Evolutionary conservation across 306 rosid species (phyloP).

Genomic region (Oemleria cerasiformis): DNA sequence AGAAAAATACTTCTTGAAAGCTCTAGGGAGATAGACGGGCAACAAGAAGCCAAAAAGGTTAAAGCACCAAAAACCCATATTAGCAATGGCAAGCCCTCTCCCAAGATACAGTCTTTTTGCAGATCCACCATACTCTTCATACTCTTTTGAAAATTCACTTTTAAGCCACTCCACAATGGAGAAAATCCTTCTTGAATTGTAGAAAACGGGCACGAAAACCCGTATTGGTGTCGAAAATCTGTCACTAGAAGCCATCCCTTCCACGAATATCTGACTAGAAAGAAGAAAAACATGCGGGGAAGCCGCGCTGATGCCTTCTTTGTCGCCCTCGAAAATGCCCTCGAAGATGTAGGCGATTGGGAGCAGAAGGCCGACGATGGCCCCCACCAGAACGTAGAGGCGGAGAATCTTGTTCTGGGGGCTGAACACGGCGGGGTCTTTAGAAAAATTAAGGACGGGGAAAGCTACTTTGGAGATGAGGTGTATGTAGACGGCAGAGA

Average conservation of each 20-base stretch:
- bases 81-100: conserved; percentile 72
- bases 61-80: conserved; percentile 85
- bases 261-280: conserved; percentile 87
- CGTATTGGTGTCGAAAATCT: conserved; percentile 62
- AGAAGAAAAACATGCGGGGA: conserved; percentile 81
- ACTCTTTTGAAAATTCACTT: conserved; percentile 55
- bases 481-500: conserved; percentile 54
- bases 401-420: conserved; percentile 48
- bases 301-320: conserved; percentile 79
- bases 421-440: conserved; percentile 40
- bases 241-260: conserved; percentile 55
- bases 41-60: conserved; percentile 85
- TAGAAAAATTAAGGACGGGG: conserved; percentile 39
- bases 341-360: conserved; percentile 70
- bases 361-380: conserved; percentile 60
- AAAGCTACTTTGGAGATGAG: conserved; percentile 68
- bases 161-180: conserved; percentile 69
- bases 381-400: conserved; percentile 49
- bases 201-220: conserved; percentile 78
- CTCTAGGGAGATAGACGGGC: conserved; percentile 89
- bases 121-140: conserved; percentile 46
- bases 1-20: conserved; percentile 65
- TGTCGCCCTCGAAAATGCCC: conserved; percentile 72
- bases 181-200: conserved; percentile 72
- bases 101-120: conserved; percentile 48